Conservation (phyloP, 2,329 filamentous ascomycete species). For the Coniochaeta ligniaria region DNA sequence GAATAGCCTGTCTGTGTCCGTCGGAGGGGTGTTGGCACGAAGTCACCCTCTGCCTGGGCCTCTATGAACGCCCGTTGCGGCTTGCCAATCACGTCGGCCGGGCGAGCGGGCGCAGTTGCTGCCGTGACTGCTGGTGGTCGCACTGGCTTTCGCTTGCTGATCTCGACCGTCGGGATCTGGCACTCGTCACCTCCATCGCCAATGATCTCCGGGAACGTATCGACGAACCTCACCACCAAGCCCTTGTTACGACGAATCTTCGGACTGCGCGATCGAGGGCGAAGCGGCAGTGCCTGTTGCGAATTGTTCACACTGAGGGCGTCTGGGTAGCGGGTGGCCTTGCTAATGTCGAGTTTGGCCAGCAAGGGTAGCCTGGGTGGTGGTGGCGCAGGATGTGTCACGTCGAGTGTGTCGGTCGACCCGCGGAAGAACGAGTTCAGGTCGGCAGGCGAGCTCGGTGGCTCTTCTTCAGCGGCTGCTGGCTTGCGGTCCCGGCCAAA, state of each 20-base stretch:
- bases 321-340: slow-evolving; percentile 48
- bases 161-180: slow-evolving; percentile 62
- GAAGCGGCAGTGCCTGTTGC: slow-evolving; percentile 37
- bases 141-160: slow-evolving; percentile 49
- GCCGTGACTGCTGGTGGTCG: slow-evolving; percentile 22
- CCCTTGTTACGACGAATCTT: slow-evolving; percentile 45
- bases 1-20: slow-evolving; percentile 52
- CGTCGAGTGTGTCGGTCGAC: slow-evolving; percentile 45
- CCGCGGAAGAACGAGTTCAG: slow-evolving; percentile 55
- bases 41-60: slow-evolving; percentile 28
- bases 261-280: slow-evolving; percentile 34
- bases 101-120: slow-evolving; percentile 20
- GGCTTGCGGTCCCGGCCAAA: slow-evolving; percentile 37
- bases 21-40: slow-evolving; percentile 45
- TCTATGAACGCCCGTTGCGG: slow-evolving; percentile 13
- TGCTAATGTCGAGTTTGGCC: slow-evolving; percentile 46
- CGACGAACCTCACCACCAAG: slow-evolving; percentile 67
- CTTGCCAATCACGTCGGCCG: slow-evolving; percentile 11
- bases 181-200: slow-evolving; percentile 89
- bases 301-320: slow-evolving; percentile 35
- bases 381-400: slow-evolving; percentile 34
- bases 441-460: slow-evolving; percentile 31
- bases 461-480: slow-evolving; percentile 29
- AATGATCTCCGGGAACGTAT: slow-evolving; percentile 70
- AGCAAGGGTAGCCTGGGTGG: slow-evolving; percentile 34